Conservation (phyloP, 208 protist genomes). For the Trypanosoma mega region DNA sequence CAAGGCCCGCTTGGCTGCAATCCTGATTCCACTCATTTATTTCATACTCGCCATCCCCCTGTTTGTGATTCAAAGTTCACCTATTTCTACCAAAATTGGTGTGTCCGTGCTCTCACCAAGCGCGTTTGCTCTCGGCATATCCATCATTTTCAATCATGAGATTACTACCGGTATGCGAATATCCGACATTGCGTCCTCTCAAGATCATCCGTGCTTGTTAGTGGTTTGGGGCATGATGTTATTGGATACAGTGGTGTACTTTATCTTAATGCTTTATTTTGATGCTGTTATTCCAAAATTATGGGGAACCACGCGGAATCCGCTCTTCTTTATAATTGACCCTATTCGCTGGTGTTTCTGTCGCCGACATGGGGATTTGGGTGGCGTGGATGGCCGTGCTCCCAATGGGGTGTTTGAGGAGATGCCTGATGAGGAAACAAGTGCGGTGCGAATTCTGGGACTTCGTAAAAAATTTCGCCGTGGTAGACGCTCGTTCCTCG, state of each 20-base stretch:
- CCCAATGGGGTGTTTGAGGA: conserved; percentile 28
- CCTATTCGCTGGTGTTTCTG: conserved; percentile 25
- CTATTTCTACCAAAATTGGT: too few relatives aligned
- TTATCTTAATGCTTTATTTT: conserved; percentile 31
- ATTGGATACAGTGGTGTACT: conserved; percentile 32
- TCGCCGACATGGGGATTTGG: not conserved
- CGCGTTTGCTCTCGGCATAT: conserved; percentile 36
- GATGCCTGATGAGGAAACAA: conserved; percentile 17
- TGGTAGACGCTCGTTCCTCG: conserved; percentile 48
- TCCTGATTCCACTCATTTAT: conserved; percentile 22
- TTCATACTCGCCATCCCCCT: conserved; percentile 17
- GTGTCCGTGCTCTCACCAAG: conserved; percentile 55
- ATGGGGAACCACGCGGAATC: conserved; percentile 35
- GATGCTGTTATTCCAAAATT: conserved; percentile 32
- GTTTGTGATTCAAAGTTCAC: conserved; percentile 28
- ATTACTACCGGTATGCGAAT: too few relatives aligned
- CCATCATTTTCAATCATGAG: conserved; percentile 30
- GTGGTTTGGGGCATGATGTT: conserved; percentile 21
- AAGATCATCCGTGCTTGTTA: conserved; percentile 12
- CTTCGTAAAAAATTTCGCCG: conserved; percentile 30
- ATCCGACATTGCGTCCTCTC: conserved; percentile 12
- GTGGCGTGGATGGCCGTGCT: conserved; percentile 16
- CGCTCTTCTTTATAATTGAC: conserved; percentile 29
- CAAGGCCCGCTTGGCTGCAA: conserved; percentile 26
- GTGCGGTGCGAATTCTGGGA: conserved; percentile 1